A percentile compares a stretch with the other conserved stretches of the same genome.
Conservation (phyloP, 2,329 filamentous ascomycete genomes). For the Fusarium sororula region DNA sequence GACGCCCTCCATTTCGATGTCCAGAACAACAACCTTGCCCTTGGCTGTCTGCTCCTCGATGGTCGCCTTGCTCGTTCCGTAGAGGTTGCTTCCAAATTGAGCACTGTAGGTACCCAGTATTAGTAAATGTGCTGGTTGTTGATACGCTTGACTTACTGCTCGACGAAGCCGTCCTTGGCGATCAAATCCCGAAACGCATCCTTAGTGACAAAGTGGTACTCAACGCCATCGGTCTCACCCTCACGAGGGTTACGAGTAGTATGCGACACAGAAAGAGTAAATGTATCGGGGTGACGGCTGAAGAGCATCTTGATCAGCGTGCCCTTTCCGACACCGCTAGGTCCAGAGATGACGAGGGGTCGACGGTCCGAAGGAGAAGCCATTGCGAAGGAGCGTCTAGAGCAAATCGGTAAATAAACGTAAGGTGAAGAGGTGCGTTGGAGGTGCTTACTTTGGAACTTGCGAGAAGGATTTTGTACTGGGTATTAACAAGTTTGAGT, state of each 20-base stretch:
- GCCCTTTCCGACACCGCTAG: constrained; percentile 82
- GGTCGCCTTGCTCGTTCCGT: constrained; percentile 84
- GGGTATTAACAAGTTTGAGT: constrained; percentile 5
- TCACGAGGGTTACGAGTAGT: constrained; percentile 83
- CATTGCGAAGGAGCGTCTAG: constrained; percentile 37
- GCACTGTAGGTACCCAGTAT: constrained; percentile 56
- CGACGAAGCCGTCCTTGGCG: constrained; percentile 77
- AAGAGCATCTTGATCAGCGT: constrained; percentile 80
- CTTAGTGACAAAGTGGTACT: constrained; percentile 82
- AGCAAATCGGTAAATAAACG: background rate
- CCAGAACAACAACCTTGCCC: constrained; percentile 81
- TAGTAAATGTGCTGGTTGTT: background rate
- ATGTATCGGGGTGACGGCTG: constrained; percentile 59
- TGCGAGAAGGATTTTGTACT: constrained; percentile 13
- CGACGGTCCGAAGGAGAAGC: constrained; percentile 57
- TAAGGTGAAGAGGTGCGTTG: too few relatives aligned
- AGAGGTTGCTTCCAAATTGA: constrained; percentile 84
- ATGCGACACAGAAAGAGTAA: constrained; percentile 71
- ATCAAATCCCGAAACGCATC: constrained; percentile 74
- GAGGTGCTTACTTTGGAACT: background rate
- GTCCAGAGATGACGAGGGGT: constrained; percentile 82
- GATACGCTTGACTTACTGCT: constrained; percentile 57
- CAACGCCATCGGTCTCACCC: constrained; percentile 77
- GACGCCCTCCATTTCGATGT: constrained; percentile 98
- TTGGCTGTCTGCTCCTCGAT: constrained; percentile 78